A percentile compares a stretch with the other conserved stretches of the same genome.
Evolutionary conservation across 1,284 basidiomycete species (phyloP).

Genomic region (Psilocybe mexicana): DNA sequence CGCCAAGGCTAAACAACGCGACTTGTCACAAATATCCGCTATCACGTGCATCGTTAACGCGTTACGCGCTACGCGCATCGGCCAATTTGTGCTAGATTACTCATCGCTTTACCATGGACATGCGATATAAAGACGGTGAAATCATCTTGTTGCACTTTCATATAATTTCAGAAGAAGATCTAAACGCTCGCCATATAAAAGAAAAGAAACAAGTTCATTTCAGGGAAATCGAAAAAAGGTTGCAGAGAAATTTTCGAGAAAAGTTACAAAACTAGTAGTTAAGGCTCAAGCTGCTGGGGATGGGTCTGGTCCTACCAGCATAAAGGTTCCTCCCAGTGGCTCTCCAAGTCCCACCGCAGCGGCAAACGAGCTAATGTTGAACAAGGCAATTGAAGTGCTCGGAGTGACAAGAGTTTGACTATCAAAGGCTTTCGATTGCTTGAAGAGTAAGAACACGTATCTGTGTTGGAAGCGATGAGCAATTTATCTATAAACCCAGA

Average conservation of each 20-base stretch:
- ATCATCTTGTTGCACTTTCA: no score
- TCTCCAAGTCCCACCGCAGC: conserved; percentile 9
- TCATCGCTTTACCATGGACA: no score
- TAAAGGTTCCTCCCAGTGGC: conserved; percentile 13
- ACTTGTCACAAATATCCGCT: neutral
- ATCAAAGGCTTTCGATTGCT: conserved; percentile 29
- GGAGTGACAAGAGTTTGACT: conserved; percentile 8
- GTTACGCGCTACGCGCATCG: neutral
- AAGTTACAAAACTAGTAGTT: no score
- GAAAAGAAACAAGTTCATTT: no score
- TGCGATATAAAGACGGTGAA: no score
- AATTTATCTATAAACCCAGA: neutral
- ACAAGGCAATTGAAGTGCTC: conserved; percentile 3
- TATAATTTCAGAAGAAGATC: no score
- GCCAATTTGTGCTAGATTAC: no score
- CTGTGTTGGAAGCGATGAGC: conserved; percentile 1
- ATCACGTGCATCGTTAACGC: conserved; percentile 8
- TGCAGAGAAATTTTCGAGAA: no score
- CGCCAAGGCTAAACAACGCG: conserved; percentile 9
- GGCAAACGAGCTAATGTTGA: conserved; percentile 10
- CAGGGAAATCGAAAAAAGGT: no score
- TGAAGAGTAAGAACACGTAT: conserved; percentile 44
- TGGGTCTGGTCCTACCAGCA: conserved; percentile 15
- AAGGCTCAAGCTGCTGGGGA: neutral
- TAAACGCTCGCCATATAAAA: no score